phyloP scores from a whole-genome alignment of 352 stramenopile species.

The Hyaloperonospora arabidopsidis region DNA sequence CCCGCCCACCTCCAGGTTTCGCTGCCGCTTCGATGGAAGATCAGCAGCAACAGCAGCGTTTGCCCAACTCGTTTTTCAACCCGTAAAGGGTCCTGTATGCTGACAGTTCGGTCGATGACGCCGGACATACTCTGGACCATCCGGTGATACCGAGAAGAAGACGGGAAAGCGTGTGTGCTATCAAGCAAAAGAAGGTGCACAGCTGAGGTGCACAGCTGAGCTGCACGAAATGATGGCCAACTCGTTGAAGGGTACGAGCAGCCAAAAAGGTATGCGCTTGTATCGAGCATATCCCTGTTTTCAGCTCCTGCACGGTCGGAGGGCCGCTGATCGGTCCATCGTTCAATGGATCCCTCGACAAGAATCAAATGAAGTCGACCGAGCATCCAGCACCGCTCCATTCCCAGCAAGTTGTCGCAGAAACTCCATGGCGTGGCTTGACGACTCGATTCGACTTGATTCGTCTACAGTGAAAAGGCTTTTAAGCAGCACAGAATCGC shows the following conservation, averaged over 20 bases:
- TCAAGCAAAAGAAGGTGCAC: neutral
- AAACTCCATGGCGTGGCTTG: no score
- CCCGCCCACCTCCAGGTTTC: constrained; percentile 41
- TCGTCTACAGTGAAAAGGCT: constrained; percentile 6
- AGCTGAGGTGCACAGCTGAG: constrained; percentile 7
- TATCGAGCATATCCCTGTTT: neutral
- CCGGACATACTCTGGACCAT: constrained; percentile 4
- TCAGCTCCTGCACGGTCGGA: neutral
- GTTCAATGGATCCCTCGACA: neutral
- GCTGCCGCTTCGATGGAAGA: constrained; percentile 12
- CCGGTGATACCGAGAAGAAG: constrained; percentile 4
- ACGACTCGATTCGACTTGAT: no score
- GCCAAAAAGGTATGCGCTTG: neutral
- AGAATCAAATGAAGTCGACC: constrained; percentile 2
- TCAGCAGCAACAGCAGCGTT: constrained; percentile 27
- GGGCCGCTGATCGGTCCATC: neutral
- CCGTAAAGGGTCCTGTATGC: constrained; percentile 25
- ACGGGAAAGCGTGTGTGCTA: constrained; percentile 2
- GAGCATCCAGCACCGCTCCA: constrained; percentile 7
- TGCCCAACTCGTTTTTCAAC: constrained; percentile 56
- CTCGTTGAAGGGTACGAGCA: constrained; percentile 1
- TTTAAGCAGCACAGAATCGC: constrained; percentile 9
- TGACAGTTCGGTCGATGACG: constrained; percentile 2
- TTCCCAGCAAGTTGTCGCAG: constrained; percentile 1
- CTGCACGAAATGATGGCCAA: constrained; percentile 4